phyloP scores from a whole-genome alignment of 805 yeast genomes.

The Groenewaldozyma salmanticensis region DNA sequence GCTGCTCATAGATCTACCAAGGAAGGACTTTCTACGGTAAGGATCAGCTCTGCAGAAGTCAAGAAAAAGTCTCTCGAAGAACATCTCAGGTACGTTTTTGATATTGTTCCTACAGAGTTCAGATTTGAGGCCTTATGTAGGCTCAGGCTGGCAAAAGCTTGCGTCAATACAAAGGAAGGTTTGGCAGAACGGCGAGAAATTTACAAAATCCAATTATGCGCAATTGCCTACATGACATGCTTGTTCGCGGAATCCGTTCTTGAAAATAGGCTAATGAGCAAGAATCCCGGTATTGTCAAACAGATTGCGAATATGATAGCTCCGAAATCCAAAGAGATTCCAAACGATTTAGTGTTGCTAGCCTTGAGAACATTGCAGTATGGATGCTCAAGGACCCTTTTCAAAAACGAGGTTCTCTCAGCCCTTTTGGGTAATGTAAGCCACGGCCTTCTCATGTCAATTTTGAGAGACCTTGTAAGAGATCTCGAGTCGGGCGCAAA shows the following conservation, averaged over 20 bases:
- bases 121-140: conserved; percentile 56
- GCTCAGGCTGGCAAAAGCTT: conserved; percentile 63
- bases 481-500: conserved; percentile 33
- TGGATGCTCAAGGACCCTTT: conserved; percentile 53
- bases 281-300: conserved; percentile 61
- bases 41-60: conserved; percentile 47
- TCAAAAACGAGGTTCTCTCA: conserved; percentile 69
- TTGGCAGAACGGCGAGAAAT: conserved; percentile 48
- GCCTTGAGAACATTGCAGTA: conserved; percentile 62
- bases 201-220: conserved; percentile 52
- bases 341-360: conserved; percentile 44
- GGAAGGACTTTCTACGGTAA: conserved; percentile 42
- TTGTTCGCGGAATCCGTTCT: conserved; percentile 48
- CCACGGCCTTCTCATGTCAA: conserved; percentile 73
- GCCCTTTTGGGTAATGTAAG: conserved; percentile 78
- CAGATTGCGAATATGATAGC: conserved; percentile 64
- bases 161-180: conserved; percentile 41
- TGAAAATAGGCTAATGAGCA: conserved; percentile 56
- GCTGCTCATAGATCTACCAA: background rate
- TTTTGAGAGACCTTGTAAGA: conserved; percentile 53
- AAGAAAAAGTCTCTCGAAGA: conserved; percentile 30
- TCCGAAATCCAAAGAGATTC: conserved; percentile 44
- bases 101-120: conserved; percentile 41
- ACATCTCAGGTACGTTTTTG: conserved; percentile 16
- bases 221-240: conserved; percentile 56